phyloP scores from a whole-genome alignment of 2,329 filamentous ascomycete genomes.

The Fusarium mangiferae region DNA sequence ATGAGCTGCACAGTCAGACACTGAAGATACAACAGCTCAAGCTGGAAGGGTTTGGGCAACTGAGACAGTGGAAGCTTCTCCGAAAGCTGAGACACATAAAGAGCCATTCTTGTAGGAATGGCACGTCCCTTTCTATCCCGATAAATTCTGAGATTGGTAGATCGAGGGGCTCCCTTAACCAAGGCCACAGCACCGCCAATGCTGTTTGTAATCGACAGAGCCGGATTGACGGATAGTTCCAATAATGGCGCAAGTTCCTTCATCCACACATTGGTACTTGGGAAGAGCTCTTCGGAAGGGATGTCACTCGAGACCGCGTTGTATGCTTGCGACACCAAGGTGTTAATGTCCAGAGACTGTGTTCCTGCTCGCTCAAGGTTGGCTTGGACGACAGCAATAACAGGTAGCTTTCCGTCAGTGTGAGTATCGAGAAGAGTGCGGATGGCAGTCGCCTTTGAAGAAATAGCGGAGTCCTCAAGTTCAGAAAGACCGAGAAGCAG shows the following conservation, averaged over 20 bases:
- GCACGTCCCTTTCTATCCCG: slow-evolving; percentile 78
- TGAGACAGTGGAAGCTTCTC: slow-evolving; percentile 51
- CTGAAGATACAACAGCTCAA: slow-evolving; percentile 64
- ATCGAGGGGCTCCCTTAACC: slow-evolving; percentile 51
- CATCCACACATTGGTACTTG: slow-evolving; percentile 73
- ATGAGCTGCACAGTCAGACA: slow-evolving; percentile 62
- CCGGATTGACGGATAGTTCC: slow-evolving; percentile 62
- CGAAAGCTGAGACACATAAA: slow-evolving; percentile 73
- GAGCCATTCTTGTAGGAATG: slow-evolving; percentile 77
- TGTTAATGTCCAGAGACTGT: slow-evolving; percentile 64
- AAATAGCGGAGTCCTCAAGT: slow-evolving; percentile 52
- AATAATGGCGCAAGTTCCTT: slow-evolving; percentile 67
- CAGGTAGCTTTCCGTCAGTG: slow-evolving; percentile 54
- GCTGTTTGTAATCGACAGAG: slow-evolving; percentile 78
- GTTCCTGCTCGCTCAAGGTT: slow-evolving; percentile 62
- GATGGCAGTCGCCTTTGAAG: slow-evolving; percentile 55
- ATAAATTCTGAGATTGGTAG: slow-evolving; percentile 48
- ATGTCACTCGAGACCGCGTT: slow-evolving; percentile 46
- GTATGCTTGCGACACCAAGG: slow-evolving; percentile 60
- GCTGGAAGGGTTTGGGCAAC: slow-evolving; percentile 55
- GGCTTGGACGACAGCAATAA: slow-evolving; percentile 63
- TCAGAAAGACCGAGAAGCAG: slow-evolving; percentile 66
- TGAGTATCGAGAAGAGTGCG: slow-evolving; percentile 59
- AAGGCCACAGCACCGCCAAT: slow-evolving; percentile 78
- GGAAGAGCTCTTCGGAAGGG: slow-evolving; percentile 65